Percentiles rank a stretch among this genome's conserved stretches.
Conservation (phyloP, 148 eudicot genomes). For the Chenopodium quinoa region DNA sequence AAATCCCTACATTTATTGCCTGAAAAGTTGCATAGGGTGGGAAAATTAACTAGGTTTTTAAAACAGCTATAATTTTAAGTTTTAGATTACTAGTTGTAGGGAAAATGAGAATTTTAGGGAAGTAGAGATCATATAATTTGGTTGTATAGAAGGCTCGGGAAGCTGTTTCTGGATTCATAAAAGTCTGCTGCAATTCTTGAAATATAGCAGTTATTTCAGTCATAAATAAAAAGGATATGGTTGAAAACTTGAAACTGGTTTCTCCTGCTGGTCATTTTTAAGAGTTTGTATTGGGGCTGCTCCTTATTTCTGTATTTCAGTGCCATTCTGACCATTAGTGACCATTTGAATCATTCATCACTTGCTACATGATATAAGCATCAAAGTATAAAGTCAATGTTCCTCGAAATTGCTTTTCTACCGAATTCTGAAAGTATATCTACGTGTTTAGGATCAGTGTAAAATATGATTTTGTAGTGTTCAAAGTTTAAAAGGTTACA, state of each 20-base stretch:
- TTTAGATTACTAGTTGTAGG: too few species aligned
- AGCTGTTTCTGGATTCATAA: neutral
- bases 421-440: neutral
- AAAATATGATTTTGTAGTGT: neutral
- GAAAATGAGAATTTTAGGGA: too few species aligned
- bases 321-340: neutral
- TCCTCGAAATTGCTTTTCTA: neutral
- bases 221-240: neutral
- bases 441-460: neutral
- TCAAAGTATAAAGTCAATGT: neutral
- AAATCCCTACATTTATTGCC: too few species aligned
- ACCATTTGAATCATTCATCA: neutral
- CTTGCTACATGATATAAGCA: neutral
- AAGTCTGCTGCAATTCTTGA: neutral
- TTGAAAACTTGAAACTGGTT: neutral
- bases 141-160: neutral
- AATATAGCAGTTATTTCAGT: neutral
- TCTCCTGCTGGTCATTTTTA: neutral
- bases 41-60: too few species aligned
- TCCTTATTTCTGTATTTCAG: neutral
- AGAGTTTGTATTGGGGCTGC: neutral
- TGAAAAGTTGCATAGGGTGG: too few species aligned
- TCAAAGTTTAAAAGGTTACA: neutral
- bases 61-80: too few species aligned
- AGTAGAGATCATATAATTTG: too few species aligned